Evolutionary conservation across 1,284 basidiomycete species (phyloP).

Genomic region (Sutorius eximius): DNA sequence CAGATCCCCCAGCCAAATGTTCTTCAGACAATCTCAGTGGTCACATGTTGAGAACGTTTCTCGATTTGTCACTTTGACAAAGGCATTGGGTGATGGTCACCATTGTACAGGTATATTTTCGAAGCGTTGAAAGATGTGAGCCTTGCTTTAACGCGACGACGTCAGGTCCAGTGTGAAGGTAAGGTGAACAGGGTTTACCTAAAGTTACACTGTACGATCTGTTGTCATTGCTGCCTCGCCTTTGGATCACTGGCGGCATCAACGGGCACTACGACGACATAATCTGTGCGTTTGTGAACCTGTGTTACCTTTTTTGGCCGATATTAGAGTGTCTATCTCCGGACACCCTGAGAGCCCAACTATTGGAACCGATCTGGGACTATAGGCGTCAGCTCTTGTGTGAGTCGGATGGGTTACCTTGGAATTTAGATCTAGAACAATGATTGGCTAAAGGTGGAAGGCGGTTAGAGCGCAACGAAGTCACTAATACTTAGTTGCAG

Average conservation of each 20-base stretch:
- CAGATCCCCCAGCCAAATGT: background rate
- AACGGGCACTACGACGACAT: background rate
- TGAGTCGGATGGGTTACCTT: background rate
- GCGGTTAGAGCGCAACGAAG: background rate
- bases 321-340: too few species aligned
- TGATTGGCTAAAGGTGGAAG: background rate
- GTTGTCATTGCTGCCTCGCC: background rate
- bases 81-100: background rate
- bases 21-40: background rate
- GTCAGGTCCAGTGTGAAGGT: background rate
- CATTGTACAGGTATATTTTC: background rate
- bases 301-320: too few species aligned
- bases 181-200: too few species aligned
- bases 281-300: too few species aligned
- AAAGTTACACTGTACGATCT: background rate
- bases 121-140: background rate
- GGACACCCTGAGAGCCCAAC: background rate
- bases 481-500: background rate
- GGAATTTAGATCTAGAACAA: background rate
- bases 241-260: background rate
- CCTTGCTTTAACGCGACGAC: background rate
- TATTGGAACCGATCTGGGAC: background rate
- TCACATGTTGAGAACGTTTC: too few species aligned
- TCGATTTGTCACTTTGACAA: background rate
- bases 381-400: background rate